Base-by-base conservation (phyloP, 768 basidiomycete species). In the Albatrellus ellisii region DNA sequence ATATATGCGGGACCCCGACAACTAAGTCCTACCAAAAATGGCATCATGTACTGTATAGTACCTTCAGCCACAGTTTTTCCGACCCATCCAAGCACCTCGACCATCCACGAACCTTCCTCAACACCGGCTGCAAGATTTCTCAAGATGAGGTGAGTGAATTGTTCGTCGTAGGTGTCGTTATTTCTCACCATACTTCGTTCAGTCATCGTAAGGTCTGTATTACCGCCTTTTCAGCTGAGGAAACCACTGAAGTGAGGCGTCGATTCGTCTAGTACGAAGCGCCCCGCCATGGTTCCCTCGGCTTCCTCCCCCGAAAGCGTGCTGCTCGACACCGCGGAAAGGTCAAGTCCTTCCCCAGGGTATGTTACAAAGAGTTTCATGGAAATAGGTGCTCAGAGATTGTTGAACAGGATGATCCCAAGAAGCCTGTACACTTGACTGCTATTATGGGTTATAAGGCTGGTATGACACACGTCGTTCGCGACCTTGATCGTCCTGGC, bases 381-480 rank as follows among this genome's bases (percentile, higher is more conserved):
- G 6, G 11, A 29, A 31, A n/a, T 26, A n/a, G 21, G 18, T 37
- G n/a, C 28, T 12, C 29, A 7, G 17, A 21, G 20, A 14, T n/a
- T 46, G 15, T 32, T 43, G 25, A 40, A 20, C 26, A 95, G 94
- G 95, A 99, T 79, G 94, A 99, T 73, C 79, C 91, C 68, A 97
- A 91, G 75, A 95, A 95, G 67, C 90, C 88, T 44, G 90, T 94
- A 47, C 95, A 99, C 69, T 75, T 99, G 67, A 99, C 95, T 57
- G 95, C 95, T 53, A 70, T 84, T 61, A 77, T 99, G 80, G 95
- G 94, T 54, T 99, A 97, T 83, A 99, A 99, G 78, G 95, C 95
- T 51, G 95, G 95, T 56, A 98, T 98, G 94, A 97, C 91, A 66
- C 95, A 99, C 62, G 76, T 99, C 56, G 92, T 99, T 49, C 87